Percentiles rank a stretch among this genome's conserved stretches.
These are phyloP conservation scores for Crucihimalaya himalaica DNA, from an alignment of 345 rosid species.

Conservation along the genomic window DNA sequence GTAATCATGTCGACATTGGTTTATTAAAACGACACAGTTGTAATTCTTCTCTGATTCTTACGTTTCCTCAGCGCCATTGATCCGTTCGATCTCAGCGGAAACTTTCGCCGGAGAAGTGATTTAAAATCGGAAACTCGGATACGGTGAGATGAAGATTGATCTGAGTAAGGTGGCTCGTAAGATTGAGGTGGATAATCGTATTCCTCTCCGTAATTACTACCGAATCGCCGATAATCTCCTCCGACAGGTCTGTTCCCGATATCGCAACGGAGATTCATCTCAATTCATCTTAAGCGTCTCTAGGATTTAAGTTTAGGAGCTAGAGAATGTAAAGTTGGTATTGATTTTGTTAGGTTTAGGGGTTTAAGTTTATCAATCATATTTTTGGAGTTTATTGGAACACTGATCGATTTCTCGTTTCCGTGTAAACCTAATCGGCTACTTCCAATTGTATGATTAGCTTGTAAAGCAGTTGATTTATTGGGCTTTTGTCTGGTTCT, in stretches of 20 bases:
- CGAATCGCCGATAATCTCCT: conserved; percentile 94
- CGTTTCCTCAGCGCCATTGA: conserved; percentile 21
- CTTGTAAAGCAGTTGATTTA: neutral
- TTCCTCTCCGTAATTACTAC: conserved; percentile 73
- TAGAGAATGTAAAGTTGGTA: conserved; percentile 4
- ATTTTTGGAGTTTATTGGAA: neutral
- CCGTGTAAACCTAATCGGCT: conserved; percentile 14
- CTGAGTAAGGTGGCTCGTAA: conserved; percentile 57
- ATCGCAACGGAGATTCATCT: neutral
- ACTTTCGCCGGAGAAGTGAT: conserved; percentile 12
- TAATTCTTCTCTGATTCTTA: conserved; percentile 22
- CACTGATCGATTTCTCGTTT: conserved; percentile 6
- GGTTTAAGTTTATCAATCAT: conserved; percentile 1
- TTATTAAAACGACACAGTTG: conserved; percentile 34
- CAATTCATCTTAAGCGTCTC: neutral
- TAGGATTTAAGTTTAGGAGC: conserved; percentile 12
- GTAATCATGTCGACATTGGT: conserved; percentile 40
- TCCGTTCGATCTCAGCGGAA: conserved; percentile 5
- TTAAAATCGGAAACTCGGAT: conserved; percentile 2
- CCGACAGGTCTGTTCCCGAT: conserved; percentile 57
- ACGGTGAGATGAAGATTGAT: conserved; percentile 64
- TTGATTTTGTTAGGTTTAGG: conserved; percentile 1
- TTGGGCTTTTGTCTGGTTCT: neutral
- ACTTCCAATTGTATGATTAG: neutral
- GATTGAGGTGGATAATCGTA: conserved; percentile 82